These are phyloP conservation scores for Auricularia sp. DNA, from an alignment of 768 basidiomycete species.

Conservation along the genomic window DNA sequence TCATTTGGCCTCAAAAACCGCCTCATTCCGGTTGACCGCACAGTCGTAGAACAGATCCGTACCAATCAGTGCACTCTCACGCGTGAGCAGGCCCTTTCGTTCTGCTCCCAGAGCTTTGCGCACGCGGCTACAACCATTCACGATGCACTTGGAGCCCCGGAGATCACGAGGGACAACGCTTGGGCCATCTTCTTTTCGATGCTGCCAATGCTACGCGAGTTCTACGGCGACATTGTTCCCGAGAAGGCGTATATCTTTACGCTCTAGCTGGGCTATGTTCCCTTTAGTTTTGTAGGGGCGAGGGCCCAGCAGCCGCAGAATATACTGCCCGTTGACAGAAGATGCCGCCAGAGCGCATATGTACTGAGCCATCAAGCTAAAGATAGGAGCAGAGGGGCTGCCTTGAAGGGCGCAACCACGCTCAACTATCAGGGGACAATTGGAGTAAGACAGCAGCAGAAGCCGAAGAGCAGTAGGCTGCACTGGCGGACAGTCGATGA, in stretches of 20 bases:
- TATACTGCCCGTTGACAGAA: no score
- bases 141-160: not conserved
- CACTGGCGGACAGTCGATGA: no score
- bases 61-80: not conserved
- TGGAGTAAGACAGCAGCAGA: no score
- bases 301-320: no score
- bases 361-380: no score
- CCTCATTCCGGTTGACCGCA: not conserved
- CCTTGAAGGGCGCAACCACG: no score
- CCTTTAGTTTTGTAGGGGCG: no score
- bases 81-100: not conserved
- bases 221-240: not conserved
- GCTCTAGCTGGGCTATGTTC: not conserved
- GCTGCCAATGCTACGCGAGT: not conserved
- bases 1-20: not conserved
- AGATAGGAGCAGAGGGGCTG: no score
- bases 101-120: not conserved
- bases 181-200: not conserved
- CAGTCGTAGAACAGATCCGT: not conserved
- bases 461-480: no score
- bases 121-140: not conserved
- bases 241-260: not conserved
- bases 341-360: no score
- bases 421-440: no score
- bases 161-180: not conserved